Evolutionary conservation across 768 basidiomycete species (phyloP), one percentile per base, ranked within the genome.

Genomic region (Lactarius pseudohatsudake): DNA sequence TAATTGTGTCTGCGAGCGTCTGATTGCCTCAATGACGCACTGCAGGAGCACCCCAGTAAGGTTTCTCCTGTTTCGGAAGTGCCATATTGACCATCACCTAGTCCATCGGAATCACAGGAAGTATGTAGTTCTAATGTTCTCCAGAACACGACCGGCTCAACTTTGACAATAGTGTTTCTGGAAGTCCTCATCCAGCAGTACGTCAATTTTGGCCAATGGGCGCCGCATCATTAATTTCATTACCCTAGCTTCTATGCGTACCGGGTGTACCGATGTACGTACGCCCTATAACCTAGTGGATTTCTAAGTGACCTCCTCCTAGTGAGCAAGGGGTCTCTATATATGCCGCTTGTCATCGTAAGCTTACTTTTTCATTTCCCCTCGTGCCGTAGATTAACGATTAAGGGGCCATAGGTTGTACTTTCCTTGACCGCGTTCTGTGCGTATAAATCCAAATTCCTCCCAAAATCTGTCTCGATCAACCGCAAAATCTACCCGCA

Each of bases 131-230:
- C 3, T 6, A 13, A 11, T 26, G 50, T 26, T 50, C 11, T 26
- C 50, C 26, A 13, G 50, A 26, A 26, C 6, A 26, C 22, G 8
- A 6, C 56, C n/a, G 34, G 26, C 56, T 32, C n/a, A 57, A 36
- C 34, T 30, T 57, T n/a, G 56, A 36, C 9, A 11, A 20, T 18
- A 57, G 56, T 57, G 56, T 4, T 57, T n/a, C 30, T 57, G 30
- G 56, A 57, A 36, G 18, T 57, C 32, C 34, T 57, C 34, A 57
- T 57, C n/a, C 56, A 57, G 56, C 56, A 57, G 56, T 57, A 36
- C 56, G 56, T 57, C 32, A 2, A 22, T 26, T 50, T 26, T 26
- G 22, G 50, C 2, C 13, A 50, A 50, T 26, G 22, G 50, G 22
- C 50, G 50, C n/a, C 6, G 50, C 22, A 15, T 22, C 13, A 34